Evolutionary conservation across 192 early-diverging fungal genomes (phyloP).

Genomic region (Linderina pennispora): DNA sequence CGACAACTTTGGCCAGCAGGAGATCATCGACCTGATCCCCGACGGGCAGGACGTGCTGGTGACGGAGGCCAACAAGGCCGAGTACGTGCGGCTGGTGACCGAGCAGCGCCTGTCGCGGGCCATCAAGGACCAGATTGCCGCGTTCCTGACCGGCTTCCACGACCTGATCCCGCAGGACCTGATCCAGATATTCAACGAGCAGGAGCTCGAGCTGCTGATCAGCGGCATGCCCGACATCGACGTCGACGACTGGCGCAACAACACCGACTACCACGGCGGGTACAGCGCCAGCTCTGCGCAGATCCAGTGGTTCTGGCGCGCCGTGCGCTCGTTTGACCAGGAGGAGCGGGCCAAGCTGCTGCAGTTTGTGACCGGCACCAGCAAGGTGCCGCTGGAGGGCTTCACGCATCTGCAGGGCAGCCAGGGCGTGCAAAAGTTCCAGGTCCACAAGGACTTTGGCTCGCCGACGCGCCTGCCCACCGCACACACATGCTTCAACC

Average conservation of each 20-base stretch:
- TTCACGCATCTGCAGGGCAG: constrained; percentile 90
- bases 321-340: constrained; percentile 93
- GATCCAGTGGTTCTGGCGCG: constrained; percentile 99
- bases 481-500: constrained; percentile 99
- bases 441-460: constrained; percentile 95
- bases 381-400: constrained; percentile 96
- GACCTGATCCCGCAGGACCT: constrained; percentile 89
- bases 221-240: constrained; percentile 98
- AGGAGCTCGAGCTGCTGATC: constrained; percentile 97
- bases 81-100: constrained; percentile 91
- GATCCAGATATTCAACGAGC: constrained; percentile 97
- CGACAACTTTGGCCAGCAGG: constrained; percentile 86
- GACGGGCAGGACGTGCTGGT: constrained; percentile 84
- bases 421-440: constrained; percentile 95
- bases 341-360: constrained; percentile 96
- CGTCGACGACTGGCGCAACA: constrained; percentile 99
- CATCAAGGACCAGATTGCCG: constrained; percentile 91
- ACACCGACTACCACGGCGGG: constrained; percentile 92
- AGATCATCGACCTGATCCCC: constrained; percentile 81
- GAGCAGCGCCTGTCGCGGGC: constrained; percentile 87
- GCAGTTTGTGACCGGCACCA: constrained; percentile 97
- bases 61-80: constrained; percentile 93
- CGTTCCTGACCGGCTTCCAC: constrained; percentile 92
- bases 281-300: constrained; percentile 81
- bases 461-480: constrained; percentile 83